phyloP scores from a whole-genome alignment of 306 rosid species.

The Quercus robur region DNA sequence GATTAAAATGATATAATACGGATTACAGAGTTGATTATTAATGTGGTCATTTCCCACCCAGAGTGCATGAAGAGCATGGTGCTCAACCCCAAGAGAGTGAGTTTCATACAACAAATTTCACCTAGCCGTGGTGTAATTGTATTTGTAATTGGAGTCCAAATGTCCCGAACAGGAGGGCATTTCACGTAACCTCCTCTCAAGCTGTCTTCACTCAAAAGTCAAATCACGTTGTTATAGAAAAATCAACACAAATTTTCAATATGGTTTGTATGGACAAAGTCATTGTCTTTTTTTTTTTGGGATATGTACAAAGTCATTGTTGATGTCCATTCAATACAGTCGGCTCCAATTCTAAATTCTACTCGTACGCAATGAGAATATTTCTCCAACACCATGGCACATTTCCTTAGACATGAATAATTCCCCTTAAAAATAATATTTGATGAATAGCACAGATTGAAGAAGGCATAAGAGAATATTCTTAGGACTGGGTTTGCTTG shows the following conservation, averaged over 20 bases:
- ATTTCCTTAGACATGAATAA: too few species aligned
- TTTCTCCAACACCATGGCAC: too few species aligned
- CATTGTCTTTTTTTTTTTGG: neutral
- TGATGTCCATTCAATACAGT: neutral
- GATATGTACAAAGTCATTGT: neutral
- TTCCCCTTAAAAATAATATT: too few species aligned
- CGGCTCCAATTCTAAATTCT: too few species aligned
- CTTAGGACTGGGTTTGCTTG: too few species aligned
- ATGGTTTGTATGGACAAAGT: neutral
- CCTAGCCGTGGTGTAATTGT: neutral
- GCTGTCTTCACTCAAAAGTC: neutral
- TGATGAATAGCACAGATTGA: too few species aligned
- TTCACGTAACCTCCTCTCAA: neutral
- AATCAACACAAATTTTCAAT: neutral
- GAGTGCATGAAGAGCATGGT: too few species aligned
- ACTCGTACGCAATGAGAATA: too few species aligned
- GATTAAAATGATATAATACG: too few species aligned
- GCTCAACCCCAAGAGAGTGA: neutral
- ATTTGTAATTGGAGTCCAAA: neutral
- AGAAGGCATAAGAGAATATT: too few species aligned
- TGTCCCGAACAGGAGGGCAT: neutral
- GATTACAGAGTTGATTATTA: too few species aligned
- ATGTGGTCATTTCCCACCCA: too few species aligned
- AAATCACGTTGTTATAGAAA: neutral
- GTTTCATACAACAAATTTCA: neutral